Percentiles rank a stretch among this genome's conserved stretches.
Conservation (phyloP, 371 early-diverging fungal genomes). For the Furculomyces boomerangus region DNA sequence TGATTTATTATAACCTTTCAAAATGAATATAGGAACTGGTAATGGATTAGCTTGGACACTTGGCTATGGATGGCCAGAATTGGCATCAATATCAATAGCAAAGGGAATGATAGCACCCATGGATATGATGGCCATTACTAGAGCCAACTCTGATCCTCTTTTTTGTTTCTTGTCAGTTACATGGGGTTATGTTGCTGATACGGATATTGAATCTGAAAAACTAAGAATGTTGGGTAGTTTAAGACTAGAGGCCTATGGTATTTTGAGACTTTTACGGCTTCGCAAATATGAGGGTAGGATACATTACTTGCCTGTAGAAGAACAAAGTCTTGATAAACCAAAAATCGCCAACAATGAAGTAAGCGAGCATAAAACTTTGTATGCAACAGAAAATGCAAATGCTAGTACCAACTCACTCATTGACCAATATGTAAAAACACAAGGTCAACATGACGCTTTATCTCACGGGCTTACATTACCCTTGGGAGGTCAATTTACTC, state of each 20-base stretch:
- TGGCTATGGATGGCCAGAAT: conserved; percentile 19
- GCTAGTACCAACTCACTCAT: neutral
- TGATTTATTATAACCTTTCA: neutral
- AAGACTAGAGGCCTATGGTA: conserved; percentile 28
- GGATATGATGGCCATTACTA: conserved; percentile 23
- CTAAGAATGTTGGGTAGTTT: conserved; percentile 31
- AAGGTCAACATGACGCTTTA: too few relatives aligned
- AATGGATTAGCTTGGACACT: conserved; percentile 24
- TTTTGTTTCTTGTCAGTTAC: conserved; percentile 26
- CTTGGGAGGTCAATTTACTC: too few relatives aligned
- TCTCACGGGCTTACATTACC: too few relatives aligned
- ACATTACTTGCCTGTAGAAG: conserved; percentile 28
- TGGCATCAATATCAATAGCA: conserved; percentile 24
- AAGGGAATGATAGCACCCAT: conserved; percentile 17
- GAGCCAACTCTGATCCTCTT: conserved; percentile 18
- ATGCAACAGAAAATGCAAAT: neutral
- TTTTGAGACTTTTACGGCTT: conserved; percentile 28
- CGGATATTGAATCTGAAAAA: conserved; percentile 40
- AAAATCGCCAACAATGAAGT: neutral
- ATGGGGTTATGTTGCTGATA: conserved; percentile 39
- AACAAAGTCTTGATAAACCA: too few relatives aligned
- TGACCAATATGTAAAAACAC: neutral
- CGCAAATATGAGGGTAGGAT: conserved; percentile 31
- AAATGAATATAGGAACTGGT: conserved; percentile 8
- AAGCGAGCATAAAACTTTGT: neutral